phyloP scores from a whole-genome alignment of 73 alveolate species.

The Durusdinium trenchii region DNA sequence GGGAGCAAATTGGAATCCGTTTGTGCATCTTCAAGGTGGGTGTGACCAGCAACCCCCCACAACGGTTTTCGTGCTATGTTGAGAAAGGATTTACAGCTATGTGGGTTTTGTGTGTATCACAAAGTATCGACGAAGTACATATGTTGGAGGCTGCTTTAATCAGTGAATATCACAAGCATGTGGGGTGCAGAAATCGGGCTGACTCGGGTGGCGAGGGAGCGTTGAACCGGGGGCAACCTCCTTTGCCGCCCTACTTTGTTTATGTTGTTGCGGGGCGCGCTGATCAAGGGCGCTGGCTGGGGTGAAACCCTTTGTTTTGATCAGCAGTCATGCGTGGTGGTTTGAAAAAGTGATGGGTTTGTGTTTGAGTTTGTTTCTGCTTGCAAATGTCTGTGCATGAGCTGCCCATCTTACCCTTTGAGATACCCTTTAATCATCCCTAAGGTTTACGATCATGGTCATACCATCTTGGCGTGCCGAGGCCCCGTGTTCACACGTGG shows the following conservation, averaged over 20 bases:
- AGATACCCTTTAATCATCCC: neutral
- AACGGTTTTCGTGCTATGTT: neutral
- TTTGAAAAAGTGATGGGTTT: neutral
- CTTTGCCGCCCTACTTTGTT: neutral
- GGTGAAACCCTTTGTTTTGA: neutral
- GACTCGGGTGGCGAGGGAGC: constrained; percentile 40
- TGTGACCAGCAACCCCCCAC: neutral
- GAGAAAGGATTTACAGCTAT: neutral
- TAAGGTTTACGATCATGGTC: neutral
- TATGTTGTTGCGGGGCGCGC: constrained; percentile 29
- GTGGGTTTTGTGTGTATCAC: neutral
- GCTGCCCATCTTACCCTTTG: no score
- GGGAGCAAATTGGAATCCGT: neutral
- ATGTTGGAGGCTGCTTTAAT: constrained; percentile 42
- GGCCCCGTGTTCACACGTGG: constrained; percentile 33
- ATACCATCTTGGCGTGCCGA: neutral
- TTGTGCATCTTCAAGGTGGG: constrained; percentile 4
- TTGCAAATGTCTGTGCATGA: neutral
- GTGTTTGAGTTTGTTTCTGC: neutral
- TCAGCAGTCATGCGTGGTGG: neutral
- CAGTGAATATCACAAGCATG: neutral
- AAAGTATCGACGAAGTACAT: neutral
- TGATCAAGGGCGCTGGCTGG: neutral
- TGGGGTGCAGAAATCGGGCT: neutral
- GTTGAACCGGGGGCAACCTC: neutral